A percentile compares a stretch with the other conserved stretches of the same genome.
phyloP scores from a whole-genome alignment of 768 basidiomycete species.

The Melanogaster broomeanus region DNA sequence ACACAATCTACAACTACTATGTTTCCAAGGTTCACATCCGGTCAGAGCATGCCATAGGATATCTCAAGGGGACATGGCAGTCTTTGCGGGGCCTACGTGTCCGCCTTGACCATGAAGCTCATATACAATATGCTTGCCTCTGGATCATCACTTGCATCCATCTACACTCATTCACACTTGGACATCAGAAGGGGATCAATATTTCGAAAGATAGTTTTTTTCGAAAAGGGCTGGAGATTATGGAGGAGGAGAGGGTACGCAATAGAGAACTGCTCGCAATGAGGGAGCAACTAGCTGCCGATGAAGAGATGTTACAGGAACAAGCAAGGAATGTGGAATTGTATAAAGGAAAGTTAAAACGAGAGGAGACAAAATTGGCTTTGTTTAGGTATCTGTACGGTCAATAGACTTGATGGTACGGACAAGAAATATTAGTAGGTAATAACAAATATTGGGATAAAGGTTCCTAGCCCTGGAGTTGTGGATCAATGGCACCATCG shows the following conservation, averaged over 20 bases:
- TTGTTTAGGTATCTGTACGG: not conserved
- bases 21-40: conserved; percentile 30
- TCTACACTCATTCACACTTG: conserved; percentile 27
- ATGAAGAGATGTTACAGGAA: not conserved
- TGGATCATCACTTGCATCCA: conserved; percentile 14
- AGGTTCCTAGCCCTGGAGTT: not conserved
- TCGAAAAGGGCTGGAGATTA: conserved; percentile 3
- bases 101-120: conserved; percentile 6
- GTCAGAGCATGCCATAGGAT: conserved; percentile 43
- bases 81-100: conserved; percentile 7
- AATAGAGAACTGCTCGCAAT: not conserved
- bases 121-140: conserved; percentile 3
- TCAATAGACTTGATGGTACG: too few species aligned
- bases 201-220: not conserved
- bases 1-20: conserved; percentile 30
- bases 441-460: too few species aligned
- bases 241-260: not conserved
- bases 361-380: not conserved
- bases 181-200: conserved; percentile 1
- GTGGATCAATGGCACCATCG: not conserved
- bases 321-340: not conserved
- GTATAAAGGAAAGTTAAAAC: not conserved
- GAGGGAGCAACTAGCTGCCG: not conserved
- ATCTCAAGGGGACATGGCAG: conserved; percentile 36
- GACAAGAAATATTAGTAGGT: too few species aligned